phyloP scores from a whole-genome alignment of 2,329 filamentous ascomycete species.

The Fusarium beomiforme region DNA sequence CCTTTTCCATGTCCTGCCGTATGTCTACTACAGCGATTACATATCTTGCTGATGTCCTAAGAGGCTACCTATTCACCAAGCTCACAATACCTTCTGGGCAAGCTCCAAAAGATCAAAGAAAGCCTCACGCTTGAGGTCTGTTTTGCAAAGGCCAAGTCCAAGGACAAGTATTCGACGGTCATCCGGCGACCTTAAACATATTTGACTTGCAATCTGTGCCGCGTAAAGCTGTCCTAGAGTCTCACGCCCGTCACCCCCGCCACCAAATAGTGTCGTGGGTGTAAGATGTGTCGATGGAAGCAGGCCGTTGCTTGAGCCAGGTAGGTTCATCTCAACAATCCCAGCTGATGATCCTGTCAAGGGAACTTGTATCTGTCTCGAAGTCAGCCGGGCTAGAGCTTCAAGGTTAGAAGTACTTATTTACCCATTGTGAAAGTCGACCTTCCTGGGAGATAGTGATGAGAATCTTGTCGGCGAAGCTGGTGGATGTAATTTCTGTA shows the following conservation, averaged over 20 bases:
- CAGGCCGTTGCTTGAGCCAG: constrained; percentile 55
- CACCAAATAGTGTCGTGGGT: constrained; percentile 87
- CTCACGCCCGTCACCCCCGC: constrained; percentile 81
- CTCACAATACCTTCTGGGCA: constrained; percentile 65
- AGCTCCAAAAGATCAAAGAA: constrained; percentile 75
- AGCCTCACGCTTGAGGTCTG: constrained; percentile 61
- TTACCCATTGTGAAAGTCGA: constrained; percentile 90
- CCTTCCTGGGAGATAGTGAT: constrained; percentile 89
- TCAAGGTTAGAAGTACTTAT: not conserved
- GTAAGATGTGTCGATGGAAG: constrained; percentile 86
- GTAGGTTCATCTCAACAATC: constrained; percentile 68
- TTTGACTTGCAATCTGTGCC: constrained; percentile 84
- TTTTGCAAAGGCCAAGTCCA: constrained; percentile 66
- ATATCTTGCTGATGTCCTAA: too few relatives aligned
- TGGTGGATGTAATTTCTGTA: constrained; percentile 78
- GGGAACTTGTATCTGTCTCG: constrained; percentile 76
- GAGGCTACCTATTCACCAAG: not conserved
- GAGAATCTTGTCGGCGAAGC: constrained; percentile 90
- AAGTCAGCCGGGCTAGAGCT: not conserved
- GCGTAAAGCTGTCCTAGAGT: constrained; percentile 88
- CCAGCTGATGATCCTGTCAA: constrained; percentile 74
- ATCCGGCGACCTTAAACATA: constrained; percentile 76
- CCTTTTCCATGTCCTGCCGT: not conserved
- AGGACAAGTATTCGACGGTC: constrained; percentile 70
- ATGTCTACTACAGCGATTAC: not conserved